Evolutionary conservation across 176 grass and related monocot species (phyloP), one percentile per base, ranked within the genome.

Genomic region (Zea mays): DNA sequence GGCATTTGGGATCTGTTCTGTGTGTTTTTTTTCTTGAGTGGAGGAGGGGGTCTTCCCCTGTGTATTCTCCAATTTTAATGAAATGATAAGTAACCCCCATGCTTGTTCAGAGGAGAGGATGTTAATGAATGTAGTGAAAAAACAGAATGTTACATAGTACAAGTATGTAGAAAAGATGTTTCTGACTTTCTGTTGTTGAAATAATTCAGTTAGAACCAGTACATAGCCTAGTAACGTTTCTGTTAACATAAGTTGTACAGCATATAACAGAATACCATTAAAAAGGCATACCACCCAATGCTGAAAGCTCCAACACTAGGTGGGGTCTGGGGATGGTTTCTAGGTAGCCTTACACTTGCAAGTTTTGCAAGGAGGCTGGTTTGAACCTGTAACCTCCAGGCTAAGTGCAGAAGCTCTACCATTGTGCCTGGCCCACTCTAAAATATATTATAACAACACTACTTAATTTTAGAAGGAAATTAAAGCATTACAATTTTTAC

Each of bases 401-500:
- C 10, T 27, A 35, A 61, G 21, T 2, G 27, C 21, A 61, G 58
- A 61, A 34, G 8, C 21, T 12, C 58, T 61, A 61, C 20, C 21
- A 61, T 27, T 34, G 10, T 34, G 27, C 21, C 10, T 12, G 10
- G 21, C 4, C 58, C 21, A 34, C 58, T 61, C 58, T 61, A 12
- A 33, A 34, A 1, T 61, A 61, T 61, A 59, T 10, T 59, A 61
- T 9, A 10, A 61, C 27, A 65, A 65, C 51, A 78, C 11, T 46
- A 89, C 7, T 63, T 57, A 19, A 38, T 27, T 60, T 58, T 17
- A 12, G 9, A 49, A 62, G 8, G 68, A 60, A 86, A 79, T 7
- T 56, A 70, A 50, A 3, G 40, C 0, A 40, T 62, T 67, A 39
- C 40, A 47, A 41, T n/a, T 44, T 62, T 75, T 87, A 99, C 96